These are phyloP conservation scores for Pittosporum tobira DNA, from an alignment of 129 eudicot species.

Conservation along the genomic window DNA sequence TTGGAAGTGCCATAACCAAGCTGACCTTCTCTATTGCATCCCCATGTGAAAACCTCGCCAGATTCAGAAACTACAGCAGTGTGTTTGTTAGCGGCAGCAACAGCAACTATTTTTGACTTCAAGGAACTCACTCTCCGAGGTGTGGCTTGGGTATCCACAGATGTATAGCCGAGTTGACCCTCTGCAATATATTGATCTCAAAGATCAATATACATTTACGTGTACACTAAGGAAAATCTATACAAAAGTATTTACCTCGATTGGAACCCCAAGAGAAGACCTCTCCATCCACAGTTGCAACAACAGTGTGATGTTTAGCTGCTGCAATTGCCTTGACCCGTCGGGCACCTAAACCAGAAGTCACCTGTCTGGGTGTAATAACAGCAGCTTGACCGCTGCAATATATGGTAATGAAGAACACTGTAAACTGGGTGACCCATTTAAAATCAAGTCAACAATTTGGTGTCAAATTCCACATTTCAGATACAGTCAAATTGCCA, in stretches of 20 bases:
- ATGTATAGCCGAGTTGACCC: constrained; percentile 99
- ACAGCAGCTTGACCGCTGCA: constrained; percentile 98
- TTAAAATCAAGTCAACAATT: too few relatives aligned
- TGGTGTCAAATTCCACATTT: background rate
- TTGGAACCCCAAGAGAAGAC: constrained; percentile 99
- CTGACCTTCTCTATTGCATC: constrained; percentile 97
- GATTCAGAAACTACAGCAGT: constrained; percentile 84
- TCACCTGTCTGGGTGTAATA: constrained; percentile 91
- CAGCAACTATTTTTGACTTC: constrained; percentile 71
- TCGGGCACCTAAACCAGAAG: constrained; percentile 86
- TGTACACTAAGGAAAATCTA: background rate
- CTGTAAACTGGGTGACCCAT: too few relatives aligned
- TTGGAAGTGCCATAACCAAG: constrained; percentile 99
- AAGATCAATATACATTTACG: background rate
- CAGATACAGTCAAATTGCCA: too few relatives aligned
- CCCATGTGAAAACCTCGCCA: constrained; percentile 99
- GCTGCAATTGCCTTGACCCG: constrained; percentile 86
- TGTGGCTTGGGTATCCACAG: constrained; percentile 93
- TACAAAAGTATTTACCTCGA: constrained; percentile 62
- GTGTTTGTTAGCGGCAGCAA: constrained; percentile 98
- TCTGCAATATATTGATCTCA: constrained; percentile 41
- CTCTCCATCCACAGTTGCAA: constrained; percentile 91
- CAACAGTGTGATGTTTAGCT: constrained; percentile 96
- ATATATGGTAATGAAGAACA: constrained; percentile 6
- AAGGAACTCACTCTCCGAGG: constrained; percentile 91